These are phyloP conservation scores for Poa pratensis DNA, from an alignment of 176 grass and related monocot genomes.

Conservation along the genomic window DNA sequence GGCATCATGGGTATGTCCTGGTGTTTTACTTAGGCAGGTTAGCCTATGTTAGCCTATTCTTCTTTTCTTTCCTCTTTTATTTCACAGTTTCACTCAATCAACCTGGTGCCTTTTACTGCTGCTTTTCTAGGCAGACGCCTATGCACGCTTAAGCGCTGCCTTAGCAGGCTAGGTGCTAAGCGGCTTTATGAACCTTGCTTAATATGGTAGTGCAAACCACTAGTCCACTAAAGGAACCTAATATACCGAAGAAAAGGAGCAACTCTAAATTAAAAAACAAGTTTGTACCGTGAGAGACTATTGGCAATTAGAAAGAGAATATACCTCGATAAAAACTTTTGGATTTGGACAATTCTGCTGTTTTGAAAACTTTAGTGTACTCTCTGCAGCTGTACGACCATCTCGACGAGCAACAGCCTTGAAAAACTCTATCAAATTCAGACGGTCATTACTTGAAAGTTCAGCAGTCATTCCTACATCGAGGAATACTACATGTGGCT, in stretches of 20 bases:
- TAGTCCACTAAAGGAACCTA: background rate
- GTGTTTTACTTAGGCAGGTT: background rate
- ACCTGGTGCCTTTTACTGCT: background rate
- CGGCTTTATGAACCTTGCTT: background rate
- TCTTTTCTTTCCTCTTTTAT: background rate
- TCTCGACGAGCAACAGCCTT: conserved; percentile 92
- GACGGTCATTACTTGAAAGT: conserved; percentile 82
- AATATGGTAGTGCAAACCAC: background rate
- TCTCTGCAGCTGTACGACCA: conserved; percentile 82
- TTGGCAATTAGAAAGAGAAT: background rate
- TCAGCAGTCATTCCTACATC: conserved; percentile 99
- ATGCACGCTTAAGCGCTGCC: background rate
- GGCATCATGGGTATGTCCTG: background rate
- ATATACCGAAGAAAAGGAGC: background rate
- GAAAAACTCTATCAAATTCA: conserved; percentile 94
- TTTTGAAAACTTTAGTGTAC: conserved; percentile 83
- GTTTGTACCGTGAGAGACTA: background rate
- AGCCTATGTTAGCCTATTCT: background rate
- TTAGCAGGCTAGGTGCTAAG: background rate
- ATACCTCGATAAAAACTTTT: conserved; percentile 94
- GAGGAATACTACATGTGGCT: conserved; percentile 93
- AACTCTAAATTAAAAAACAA: background rate
- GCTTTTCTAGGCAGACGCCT: background rate
- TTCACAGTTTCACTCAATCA: background rate
- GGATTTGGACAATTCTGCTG: conserved; percentile 94